Evolutionary conservation across 2,329 filamentous ascomycete species (phyloP), one percentile per base, ranked within the genome.

Genomic region (Ophiostoma sp.): DNA sequence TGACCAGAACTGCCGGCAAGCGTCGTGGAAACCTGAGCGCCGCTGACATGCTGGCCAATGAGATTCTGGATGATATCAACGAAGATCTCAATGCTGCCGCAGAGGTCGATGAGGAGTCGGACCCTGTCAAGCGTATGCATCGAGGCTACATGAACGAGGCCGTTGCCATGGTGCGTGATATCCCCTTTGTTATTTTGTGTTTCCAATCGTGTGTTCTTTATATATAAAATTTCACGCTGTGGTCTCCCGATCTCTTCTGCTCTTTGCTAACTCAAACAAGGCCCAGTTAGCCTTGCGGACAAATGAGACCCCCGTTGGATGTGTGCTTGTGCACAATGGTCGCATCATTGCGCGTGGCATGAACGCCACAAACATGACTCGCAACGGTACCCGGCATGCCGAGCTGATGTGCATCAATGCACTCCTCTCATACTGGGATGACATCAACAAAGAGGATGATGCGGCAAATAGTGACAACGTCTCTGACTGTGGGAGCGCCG

Each of bases 291-390:
- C 96, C 36, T 86, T 99, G 65, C 81, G 82, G 73, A 91, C 87
- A 71, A 93, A 96, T 74, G 95, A 99, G 80, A 98, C 96, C 1
- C 95, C 95, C 0, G 95, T 99, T 27, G 96, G 95, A 65, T 99
- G 95, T 78, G 93, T 99, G 44, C 88, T 99, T 67, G 93, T 98
- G 36, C 85, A 93, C 76, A 79, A 91, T 41, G 89, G 87, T 72
- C 83, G 87, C 73, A 84, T 97, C 72, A 93, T 99, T 72, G 93
- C 92, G 58, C 86, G 85, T 71, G 95, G 95, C 71, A 97, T 97
- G 91, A 99, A 99, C 75, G 95, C 96, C 72, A 99, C 95, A 67
- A 99, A 97, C 75, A 84, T 91, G 73, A 95, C 91, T 40, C 87
- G 94, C 64, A 88, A 96, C 81, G 95, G 95, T 62, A 98, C 95